A percentile compares a stretch with the other conserved stretches of the same genome.
Evolutionary conservation across 2,329 filamentous ascomycete species (phyloP).

Genomic region (Cladophialophora yegresii): DNA sequence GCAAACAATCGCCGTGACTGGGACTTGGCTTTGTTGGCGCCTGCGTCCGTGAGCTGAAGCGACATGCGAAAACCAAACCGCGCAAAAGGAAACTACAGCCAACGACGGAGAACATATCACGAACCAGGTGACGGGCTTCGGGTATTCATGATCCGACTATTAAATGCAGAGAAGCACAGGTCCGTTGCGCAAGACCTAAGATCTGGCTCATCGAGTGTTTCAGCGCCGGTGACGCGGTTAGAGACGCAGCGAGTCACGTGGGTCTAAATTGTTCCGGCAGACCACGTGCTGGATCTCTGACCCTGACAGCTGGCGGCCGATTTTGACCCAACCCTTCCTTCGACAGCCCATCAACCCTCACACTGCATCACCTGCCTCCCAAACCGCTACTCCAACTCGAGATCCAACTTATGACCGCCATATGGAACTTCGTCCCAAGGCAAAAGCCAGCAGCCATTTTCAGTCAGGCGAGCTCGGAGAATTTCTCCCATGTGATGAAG

Average conservation of each 20-base stretch:
- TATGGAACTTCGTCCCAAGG: neutral
- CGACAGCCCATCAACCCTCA: neutral
- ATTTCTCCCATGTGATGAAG: neutral
- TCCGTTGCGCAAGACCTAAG: neutral
- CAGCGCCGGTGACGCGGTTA: neutral
- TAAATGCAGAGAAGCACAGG: neutral
- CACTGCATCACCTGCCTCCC: neutral
- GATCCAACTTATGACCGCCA: neutral
- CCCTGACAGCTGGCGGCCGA: neutral
- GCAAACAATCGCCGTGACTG: slow-evolving; percentile 1
- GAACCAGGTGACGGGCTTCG: neutral
- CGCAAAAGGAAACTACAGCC: neutral
- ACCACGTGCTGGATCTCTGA: neutral
- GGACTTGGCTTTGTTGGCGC: neutral
- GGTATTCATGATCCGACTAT: neutral
- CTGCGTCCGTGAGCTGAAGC: neutral
- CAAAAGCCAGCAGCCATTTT: neutral
- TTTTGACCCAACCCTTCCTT: neutral
- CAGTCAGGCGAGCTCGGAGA: neutral
- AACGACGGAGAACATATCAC: neutral
- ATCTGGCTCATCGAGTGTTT: slow-evolving; percentile 1
- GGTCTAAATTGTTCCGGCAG: neutral
- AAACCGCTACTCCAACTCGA: neutral
- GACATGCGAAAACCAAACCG: neutral
- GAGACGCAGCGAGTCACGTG: neutral